These are phyloP conservation scores for Plectranthus barbatus DNA, from an alignment of 257 asterid species.

Conservation along the genomic window DNA sequence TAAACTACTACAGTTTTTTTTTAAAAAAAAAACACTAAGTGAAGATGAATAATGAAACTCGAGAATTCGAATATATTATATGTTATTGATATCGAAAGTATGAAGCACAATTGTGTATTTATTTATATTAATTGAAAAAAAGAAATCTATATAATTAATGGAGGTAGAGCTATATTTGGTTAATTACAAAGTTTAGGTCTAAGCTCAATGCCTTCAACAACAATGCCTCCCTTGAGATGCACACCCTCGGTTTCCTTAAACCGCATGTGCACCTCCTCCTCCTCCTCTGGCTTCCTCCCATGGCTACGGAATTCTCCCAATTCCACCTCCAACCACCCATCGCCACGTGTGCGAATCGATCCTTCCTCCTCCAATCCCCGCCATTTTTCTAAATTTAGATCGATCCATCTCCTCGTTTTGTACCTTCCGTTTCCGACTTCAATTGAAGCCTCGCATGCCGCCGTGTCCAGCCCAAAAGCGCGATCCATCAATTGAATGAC, in stretches of 20 bases:
- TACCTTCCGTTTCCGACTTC: slow-evolving; percentile 29
- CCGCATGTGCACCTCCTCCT: slow-evolving; percentile 45
- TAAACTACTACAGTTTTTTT: too few relatives aligned
- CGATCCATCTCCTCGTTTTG: slow-evolving; percentile 14
- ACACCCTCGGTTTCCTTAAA: slow-evolving; percentile 50
- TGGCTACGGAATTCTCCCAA: slow-evolving; percentile 56
- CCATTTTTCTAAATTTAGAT: background rate
- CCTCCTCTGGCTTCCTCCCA: slow-evolving; percentile 15
- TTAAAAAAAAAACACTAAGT: too few relatives aligned
- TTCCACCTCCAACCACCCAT: slow-evolving; percentile 71
- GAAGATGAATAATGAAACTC: too few relatives aligned
- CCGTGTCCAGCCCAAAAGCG: slow-evolving; percentile 47
- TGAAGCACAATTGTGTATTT: too few relatives aligned
- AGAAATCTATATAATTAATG: too few relatives aligned
- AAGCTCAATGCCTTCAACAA: slow-evolving; percentile 75
- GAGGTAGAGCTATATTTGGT: too few relatives aligned
- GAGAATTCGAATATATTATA: too few relatives aligned
- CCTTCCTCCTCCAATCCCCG: background rate
- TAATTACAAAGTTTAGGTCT: slow-evolving; percentile 38
- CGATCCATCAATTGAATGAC: slow-evolving; percentile 39
- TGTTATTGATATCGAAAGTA: too few relatives aligned
- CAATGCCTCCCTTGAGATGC: slow-evolving; percentile 65
- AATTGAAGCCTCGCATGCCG: slow-evolving; percentile 38
- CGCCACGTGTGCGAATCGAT: slow-evolving; percentile 34
- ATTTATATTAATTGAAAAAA: too few relatives aligned